Evolutionary conservation across 2,329 filamentous ascomycete genomes (phyloP).

Genomic region (Teratosphaeria viscida): DNA sequence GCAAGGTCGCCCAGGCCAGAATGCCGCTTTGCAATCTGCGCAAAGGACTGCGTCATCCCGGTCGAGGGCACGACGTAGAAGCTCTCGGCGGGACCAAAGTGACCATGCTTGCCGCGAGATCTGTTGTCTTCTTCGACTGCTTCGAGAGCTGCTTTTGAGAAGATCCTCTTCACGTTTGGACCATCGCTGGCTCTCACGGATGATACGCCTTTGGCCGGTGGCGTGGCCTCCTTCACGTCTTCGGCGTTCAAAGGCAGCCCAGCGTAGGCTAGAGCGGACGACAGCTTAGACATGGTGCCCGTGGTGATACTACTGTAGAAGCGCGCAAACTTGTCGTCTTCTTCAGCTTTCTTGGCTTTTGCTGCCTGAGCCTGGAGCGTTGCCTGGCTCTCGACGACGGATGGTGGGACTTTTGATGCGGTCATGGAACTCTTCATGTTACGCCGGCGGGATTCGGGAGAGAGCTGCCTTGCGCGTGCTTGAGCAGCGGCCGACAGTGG

Average conservation of each 20-base stretch:
- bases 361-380: conserved; percentile 4
- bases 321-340: conserved; percentile 63
- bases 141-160: conserved; percentile 73
- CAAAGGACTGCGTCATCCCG: conserved; percentile 86
- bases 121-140: conserved; percentile 58
- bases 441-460: conserved; percentile 20
- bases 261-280: conserved; percentile 84
- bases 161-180: conserved; percentile 72
- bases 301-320: conserved; percentile 85
- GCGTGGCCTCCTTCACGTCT: conserved; percentile 18
- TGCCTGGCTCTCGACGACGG: conserved; percentile 21
- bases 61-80: conserved; percentile 94
- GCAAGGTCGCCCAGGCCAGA: conserved; percentile 34
- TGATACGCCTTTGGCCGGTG: conserved; percentile 19
- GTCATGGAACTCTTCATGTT: conserved; percentile 1
- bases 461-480: conserved; percentile 19
- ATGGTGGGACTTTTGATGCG: conserved; percentile 18
- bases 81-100: conserved; percentile 48
- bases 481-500: conserved; percentile 19
- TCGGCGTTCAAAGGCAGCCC: conserved; percentile 60
- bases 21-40: conserved; percentile 56
- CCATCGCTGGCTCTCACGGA: conserved; percentile 23
- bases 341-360: conserved; percentile 13
- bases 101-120: conserved; percentile 39
- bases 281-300: conserved; percentile 75